A percentile compares a stretch with the other conserved stretches of the same genome.
Conservation (phyloP, 1,139 yeast genomes). For the Geotrichum klebahnii region DNA sequence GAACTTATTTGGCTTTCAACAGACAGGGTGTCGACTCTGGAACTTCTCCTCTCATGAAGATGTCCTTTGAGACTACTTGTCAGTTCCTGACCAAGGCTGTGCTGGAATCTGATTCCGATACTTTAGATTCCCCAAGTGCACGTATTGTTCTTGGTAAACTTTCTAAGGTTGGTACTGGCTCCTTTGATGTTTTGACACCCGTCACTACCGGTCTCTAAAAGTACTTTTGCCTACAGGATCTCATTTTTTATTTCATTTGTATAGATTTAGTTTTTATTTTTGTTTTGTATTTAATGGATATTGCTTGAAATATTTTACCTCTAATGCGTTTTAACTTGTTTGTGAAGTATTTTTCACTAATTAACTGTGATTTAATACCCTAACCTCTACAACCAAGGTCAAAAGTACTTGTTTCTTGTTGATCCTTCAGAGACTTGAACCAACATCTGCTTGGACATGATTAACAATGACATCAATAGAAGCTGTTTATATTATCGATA, state of each 20-base stretch:
- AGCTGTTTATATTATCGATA: conserved; percentile 63
- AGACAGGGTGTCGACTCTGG: conserved; percentile 97
- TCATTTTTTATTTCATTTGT: background rate
- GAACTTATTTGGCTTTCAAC: conserved; percentile 91
- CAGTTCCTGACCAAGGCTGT: conserved; percentile 96
- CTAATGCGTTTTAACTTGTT: background rate
- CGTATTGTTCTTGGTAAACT: conserved; percentile 89
- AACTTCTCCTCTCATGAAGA: conserved; percentile 94
- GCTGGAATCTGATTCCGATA: conserved; percentile 84
- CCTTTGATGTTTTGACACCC: conserved; percentile 78
- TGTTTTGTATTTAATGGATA: conserved; percentile 1
- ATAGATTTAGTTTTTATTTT: conserved; percentile 2
- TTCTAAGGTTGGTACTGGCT: conserved; percentile 91
- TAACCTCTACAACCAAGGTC: background rate
- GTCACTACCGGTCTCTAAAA: conserved; percentile 9
- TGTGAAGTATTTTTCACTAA: background rate
- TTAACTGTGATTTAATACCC: background rate
- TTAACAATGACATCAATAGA: conserved; percentile 46
- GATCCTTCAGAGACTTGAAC: conserved; percentile 1
- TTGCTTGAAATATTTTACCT: background rate
- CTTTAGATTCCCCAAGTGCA: conserved; percentile 90
- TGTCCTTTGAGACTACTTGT: conserved; percentile 98
- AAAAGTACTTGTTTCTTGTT: background rate
- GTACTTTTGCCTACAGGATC: no score
- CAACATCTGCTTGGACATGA: background rate